phyloP scores from a whole-genome alignment of 1,284 basidiomycete species.

The Xerocomus nothofagi region DNA sequence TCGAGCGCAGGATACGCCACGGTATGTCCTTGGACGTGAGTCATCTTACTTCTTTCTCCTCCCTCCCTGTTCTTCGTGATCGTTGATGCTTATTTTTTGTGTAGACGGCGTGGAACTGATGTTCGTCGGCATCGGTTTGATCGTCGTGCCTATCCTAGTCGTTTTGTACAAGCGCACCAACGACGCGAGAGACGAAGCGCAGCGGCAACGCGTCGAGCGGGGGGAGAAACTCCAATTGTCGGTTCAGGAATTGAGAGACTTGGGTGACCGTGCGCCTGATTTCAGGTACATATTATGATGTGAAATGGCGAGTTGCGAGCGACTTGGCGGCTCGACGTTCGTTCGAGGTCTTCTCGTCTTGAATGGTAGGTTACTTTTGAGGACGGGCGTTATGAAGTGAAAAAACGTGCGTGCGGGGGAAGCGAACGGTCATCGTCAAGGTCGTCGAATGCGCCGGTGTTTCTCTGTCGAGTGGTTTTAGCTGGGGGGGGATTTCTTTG shows the following conservation, averaged over 20 bases:
- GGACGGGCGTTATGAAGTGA: no score
- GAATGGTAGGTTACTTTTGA: no score
- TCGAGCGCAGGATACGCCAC: conserved; percentile 55
- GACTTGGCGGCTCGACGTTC: no score
- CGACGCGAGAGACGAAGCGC: conserved; percentile 39
- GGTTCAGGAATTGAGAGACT: conserved; percentile 27
- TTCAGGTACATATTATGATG: conserved; percentile 59
- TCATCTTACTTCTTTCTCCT: conserved; percentile 30
- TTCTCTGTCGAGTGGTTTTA: no score
- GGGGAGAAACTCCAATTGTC: conserved; percentile 24
- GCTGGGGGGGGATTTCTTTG: no score
- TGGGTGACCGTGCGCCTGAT: conserved; percentile 66
- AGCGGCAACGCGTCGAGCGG: conserved; percentile 35
- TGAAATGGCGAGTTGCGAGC: not conserved
- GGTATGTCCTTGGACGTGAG: conserved; percentile 57
- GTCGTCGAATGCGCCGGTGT: no score
- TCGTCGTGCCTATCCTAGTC: conserved; percentile 50
- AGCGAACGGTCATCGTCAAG: no score
- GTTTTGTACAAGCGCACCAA: conserved; percentile 59
- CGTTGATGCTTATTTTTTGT: not conserved
- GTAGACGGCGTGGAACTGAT: conserved; percentile 66
- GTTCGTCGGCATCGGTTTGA: conserved; percentile 64
- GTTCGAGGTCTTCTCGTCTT: no score
- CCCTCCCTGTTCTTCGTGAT: not conserved
- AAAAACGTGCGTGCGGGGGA: no score